Percentiles rank a stretch among this genome's conserved stretches.
Evolutionary conservation across 805 yeast genomes (phyloP).

Genomic region (Sugiyamaella mastotermitis): DNA sequence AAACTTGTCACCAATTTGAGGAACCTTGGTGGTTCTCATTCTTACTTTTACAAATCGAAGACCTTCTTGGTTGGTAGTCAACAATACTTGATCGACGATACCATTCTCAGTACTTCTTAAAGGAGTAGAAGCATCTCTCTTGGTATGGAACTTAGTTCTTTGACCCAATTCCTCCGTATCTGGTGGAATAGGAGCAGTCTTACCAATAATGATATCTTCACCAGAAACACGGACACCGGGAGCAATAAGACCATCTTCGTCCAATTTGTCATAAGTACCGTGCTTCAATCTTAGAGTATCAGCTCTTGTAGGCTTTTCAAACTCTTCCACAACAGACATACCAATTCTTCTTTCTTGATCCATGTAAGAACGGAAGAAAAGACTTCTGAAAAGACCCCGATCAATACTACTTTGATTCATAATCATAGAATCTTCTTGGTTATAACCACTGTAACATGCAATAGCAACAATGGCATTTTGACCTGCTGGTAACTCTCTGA

Average conservation of each 20-base stretch:
- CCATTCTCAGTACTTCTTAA: constrained; percentile 95
- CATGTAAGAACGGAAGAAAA: constrained; percentile 96
- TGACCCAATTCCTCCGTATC: constrained; percentile 98
- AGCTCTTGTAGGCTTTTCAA: constrained; percentile 93
- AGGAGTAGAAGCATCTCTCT: constrained; percentile 98
- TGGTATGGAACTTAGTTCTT: constrained; percentile 96
- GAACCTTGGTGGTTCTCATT: constrained; percentile 97
- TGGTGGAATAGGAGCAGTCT: constrained; percentile 98
- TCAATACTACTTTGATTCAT: constrained; percentile 98
- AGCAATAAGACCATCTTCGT: constrained; percentile 95
- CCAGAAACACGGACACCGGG: constrained; percentile 99
- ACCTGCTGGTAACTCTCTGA: constrained; percentile 98
- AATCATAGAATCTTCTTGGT: constrained; percentile 99
- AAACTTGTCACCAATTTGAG: constrained; percentile 98
- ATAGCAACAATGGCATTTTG: constrained; percentile 98
- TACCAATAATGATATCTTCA: constrained; percentile 97
- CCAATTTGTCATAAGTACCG: constrained; percentile 96
- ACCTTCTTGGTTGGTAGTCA: constrained; percentile 98
- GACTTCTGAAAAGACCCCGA: constrained; percentile 90
- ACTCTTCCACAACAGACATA: constrained; percentile 96
- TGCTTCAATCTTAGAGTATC: constrained; percentile 94
- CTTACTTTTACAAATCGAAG: constrained; percentile 95
- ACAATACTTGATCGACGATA: constrained; percentile 94
- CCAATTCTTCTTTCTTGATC: constrained; percentile 98
- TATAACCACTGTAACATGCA: constrained; percentile 96